Conservation (phyloP, 2,329 filamentous ascomycete genomes). For the Juglanconis oblonga region DNA sequence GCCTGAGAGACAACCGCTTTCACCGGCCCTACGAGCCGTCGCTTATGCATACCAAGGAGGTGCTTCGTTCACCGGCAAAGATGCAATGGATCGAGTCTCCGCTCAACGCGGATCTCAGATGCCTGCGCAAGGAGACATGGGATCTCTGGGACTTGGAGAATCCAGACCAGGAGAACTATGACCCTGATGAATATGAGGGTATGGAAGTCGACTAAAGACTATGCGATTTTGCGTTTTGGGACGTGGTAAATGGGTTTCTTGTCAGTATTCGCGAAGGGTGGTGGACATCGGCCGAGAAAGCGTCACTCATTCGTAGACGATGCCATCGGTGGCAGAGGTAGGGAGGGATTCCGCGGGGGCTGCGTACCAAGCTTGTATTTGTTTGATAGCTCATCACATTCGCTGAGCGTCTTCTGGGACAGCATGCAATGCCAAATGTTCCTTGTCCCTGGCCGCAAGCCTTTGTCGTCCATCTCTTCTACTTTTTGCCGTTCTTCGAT, state of each 20-base stretch:
- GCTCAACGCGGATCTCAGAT: not conserved
- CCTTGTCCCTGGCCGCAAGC: not conserved
- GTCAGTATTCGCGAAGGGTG: not conserved
- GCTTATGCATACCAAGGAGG: not conserved
- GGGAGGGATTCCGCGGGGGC: not conserved
- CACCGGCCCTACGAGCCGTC: not conserved
- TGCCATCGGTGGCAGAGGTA: not conserved
- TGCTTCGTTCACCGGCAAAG: not conserved
- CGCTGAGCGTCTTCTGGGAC: not conserved
- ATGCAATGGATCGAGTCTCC: not conserved
- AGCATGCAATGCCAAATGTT: not conserved
- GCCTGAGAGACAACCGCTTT: not conserved
- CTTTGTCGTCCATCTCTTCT: not conserved
- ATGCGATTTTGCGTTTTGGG: not conserved
- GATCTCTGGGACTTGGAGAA: not conserved
- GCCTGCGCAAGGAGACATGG: too few relatives aligned
- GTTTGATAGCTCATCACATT: not conserved
- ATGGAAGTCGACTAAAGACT: not conserved
- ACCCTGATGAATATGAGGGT: not conserved
- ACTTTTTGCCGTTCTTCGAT: conserved; percentile 44
- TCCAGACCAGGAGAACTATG: not conserved
- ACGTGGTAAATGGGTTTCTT: not conserved
- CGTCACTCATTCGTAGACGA: not conserved
- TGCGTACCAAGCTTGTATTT: not conserved
- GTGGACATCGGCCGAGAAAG: not conserved